Conservation (phyloP, 2,329 filamentous ascomycete genomes). For the Penicillium sp. region DNA sequence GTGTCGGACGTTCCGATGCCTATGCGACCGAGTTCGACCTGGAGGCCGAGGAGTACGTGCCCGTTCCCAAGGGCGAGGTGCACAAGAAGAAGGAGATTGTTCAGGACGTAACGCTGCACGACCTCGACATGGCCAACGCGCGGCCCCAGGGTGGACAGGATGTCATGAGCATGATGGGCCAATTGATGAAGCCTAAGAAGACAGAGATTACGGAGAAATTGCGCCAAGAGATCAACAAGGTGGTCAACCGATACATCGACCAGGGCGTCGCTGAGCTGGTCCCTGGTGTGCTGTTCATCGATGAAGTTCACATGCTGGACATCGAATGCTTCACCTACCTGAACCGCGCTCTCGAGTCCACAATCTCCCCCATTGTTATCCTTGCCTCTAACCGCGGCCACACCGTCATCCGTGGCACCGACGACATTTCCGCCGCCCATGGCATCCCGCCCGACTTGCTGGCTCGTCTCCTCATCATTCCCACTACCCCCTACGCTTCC, state of each 20-base stretch:
- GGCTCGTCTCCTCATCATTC: slow-evolving; percentile 90
- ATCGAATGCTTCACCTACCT: slow-evolving; percentile 99
- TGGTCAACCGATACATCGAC: slow-evolving; percentile 98
- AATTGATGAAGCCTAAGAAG: slow-evolving; percentile 99
- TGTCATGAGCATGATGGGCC: slow-evolving; percentile 99
- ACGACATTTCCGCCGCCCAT: slow-evolving; percentile 78
- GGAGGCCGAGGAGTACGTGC: slow-evolving; percentile 98
- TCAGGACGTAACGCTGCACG: slow-evolving; percentile 95
- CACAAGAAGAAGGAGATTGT: slow-evolving; percentile 99
- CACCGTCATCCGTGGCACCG: slow-evolving; percentile 86
- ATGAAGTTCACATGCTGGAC: slow-evolving; percentile 99
- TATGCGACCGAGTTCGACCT: slow-evolving; percentile 98
- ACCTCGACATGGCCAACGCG: slow-evolving; percentile 93
- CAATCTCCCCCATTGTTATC: slow-evolving; percentile 94
- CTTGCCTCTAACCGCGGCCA: slow-evolving; percentile 95
- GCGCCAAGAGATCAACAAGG: slow-evolving; percentile 95
- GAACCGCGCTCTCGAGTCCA: slow-evolving; percentile 94
- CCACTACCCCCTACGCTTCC: slow-evolving; percentile 83
- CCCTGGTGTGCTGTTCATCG: slow-evolving; percentile 97
- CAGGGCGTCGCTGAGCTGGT: slow-evolving; percentile 97
- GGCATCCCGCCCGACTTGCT: slow-evolving; percentile 93
- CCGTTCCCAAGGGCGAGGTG: slow-evolving; percentile 96
- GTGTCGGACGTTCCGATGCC: slow-evolving; percentile 91
- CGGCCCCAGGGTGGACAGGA: slow-evolving; percentile 96
- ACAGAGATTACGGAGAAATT: slow-evolving; percentile 99